A percentile compares a stretch with the other conserved stretches of the same genome.
Conservation (phyloP, 495 filamentous ascomycete genomes). For the Neurospora sp. region DNA sequence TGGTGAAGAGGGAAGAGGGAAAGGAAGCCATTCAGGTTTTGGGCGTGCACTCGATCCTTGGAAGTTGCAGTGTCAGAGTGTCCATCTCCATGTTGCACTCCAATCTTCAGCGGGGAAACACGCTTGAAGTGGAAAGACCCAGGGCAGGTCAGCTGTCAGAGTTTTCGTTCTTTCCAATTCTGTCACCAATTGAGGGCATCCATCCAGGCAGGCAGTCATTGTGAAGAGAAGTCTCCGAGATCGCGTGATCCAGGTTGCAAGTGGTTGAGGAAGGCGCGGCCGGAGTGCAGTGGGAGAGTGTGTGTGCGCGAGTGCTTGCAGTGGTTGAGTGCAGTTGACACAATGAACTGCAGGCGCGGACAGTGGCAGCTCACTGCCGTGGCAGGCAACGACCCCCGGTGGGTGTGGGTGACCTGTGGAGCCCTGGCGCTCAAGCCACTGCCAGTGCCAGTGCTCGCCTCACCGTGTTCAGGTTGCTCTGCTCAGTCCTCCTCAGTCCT, state of each 20-base stretch:
- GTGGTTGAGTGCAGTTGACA: background rate
- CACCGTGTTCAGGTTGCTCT: background rate
- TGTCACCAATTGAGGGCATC: background rate
- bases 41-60: background rate
- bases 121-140: background rate
- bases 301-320: background rate
- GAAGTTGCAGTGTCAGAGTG: background rate
- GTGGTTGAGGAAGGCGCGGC: background rate
- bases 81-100: background rate
- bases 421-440: background rate
- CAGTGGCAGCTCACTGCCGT: background rate
- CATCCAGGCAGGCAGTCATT: background rate
- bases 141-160: background rate
- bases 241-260: background rate
- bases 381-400: background rate
- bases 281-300: background rate
- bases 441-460: background rate
- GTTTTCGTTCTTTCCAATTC: background rate
- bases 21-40: background rate
- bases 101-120: background rate
- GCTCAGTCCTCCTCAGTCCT: background rate
- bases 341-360: background rate
- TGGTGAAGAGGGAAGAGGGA: background rate
- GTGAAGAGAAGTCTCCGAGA: background rate
- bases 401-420: background rate